Evolutionary conservation across 2,329 filamentous ascomycete species (phyloP).

Genomic region (Pseudodiploospora longispora): DNA sequence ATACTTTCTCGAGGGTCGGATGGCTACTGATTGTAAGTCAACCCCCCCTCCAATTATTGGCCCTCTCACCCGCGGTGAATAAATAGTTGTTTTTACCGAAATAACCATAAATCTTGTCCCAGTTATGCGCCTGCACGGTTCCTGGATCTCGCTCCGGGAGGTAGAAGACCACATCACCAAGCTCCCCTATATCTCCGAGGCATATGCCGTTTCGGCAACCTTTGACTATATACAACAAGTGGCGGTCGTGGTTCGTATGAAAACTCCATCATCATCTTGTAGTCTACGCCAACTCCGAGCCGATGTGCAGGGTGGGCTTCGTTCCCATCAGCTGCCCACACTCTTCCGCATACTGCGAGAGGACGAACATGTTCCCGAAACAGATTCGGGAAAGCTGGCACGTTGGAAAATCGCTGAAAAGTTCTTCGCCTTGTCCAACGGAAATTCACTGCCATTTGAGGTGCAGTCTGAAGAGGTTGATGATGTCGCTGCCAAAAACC

Average conservation of each 20-base stretch:
- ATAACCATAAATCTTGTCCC: too few species aligned
- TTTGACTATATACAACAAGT: too few species aligned
- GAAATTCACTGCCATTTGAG: too few species aligned
- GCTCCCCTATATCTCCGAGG: conserved; percentile 1
- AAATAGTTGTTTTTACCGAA: too few species aligned
- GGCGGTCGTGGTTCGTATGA: background rate
- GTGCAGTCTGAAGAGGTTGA: too few species aligned
- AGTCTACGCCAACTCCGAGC: background rate
- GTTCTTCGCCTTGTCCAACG: too few species aligned
- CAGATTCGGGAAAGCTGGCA: background rate
- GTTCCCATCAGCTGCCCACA: background rate
- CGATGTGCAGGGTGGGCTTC: background rate
- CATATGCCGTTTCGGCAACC: background rate
- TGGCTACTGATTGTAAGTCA: background rate
- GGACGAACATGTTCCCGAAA: background rate
- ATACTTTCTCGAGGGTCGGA: background rate
- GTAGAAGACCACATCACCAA: background rate
- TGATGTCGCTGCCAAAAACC: too few species aligned
- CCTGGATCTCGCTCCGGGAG: background rate
- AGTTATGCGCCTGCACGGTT: background rate
- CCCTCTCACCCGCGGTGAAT: too few species aligned
- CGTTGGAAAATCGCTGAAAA: background rate
- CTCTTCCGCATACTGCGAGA: background rate
- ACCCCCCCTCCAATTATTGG: too few species aligned
- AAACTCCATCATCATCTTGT: background rate